phyloP scores from a whole-genome alignment of 345 rosid species.

The Odontarrhena argentea region DNA sequence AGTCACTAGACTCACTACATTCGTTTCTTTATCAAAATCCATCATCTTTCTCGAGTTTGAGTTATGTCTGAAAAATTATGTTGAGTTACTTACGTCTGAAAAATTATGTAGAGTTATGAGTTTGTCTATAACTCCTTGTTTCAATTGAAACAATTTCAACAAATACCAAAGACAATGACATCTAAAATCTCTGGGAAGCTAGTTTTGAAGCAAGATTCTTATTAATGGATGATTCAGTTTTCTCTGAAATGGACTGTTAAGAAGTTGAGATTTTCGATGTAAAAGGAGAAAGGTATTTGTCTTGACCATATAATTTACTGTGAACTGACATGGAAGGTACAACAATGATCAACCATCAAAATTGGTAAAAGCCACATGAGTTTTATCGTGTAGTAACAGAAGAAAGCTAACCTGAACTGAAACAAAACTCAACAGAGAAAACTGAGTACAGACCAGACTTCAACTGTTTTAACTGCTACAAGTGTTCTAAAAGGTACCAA shows the following conservation, averaged over 20 bases:
- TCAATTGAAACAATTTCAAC: no score
- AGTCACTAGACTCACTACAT: constrained; percentile 51
- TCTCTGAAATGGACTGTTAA: no score
- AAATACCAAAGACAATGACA: no score
- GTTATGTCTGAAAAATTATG: no score
- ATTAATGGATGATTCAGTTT: no score
- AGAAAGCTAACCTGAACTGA: constrained; percentile 31
- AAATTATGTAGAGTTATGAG: no score
- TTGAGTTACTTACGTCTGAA: no score
- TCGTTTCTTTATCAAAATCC: background rate
- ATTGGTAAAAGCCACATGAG: constrained; percentile 39
- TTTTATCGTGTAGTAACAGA: constrained; percentile 30
- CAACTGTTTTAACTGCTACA: constrained; percentile 32
- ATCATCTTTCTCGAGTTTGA: no score
- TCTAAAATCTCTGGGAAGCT: no score
- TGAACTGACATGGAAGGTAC: background rate
- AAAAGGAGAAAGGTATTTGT: background rate
- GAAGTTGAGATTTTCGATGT: no score
- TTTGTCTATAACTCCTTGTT: no score
- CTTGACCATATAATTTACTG: background rate
- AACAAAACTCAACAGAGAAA: constrained; percentile 35
- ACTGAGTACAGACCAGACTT: constrained; percentile 41
- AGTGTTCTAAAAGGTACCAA: constrained; percentile 24
- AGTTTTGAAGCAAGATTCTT: no score
- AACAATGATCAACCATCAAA: constrained; percentile 41